Evolutionary conservation across 1,284 basidiomycete genomes (phyloP).

Genomic region (Grifola frondosa): DNA sequence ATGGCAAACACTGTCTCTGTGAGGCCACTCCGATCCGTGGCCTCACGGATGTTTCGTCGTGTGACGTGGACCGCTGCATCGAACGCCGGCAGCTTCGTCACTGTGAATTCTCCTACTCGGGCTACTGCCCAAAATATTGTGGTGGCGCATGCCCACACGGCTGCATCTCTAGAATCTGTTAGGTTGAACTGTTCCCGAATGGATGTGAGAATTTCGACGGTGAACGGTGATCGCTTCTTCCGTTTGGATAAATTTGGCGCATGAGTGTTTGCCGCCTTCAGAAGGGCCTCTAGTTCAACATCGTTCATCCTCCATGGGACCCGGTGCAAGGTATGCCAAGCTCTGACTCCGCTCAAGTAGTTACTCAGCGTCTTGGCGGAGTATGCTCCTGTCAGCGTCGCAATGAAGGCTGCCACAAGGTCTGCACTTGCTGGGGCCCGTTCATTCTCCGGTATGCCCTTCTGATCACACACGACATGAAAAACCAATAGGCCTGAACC

Average conservation of each 20-base stretch:
- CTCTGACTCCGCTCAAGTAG: slow-evolving; percentile 20
- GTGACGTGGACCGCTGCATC: too few relatives aligned
- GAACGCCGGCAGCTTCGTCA: slow-evolving; percentile 28
- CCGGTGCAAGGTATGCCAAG: slow-evolving; percentile 28
- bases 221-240: slow-evolving; percentile 13
- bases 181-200: slow-evolving; percentile 8
- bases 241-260: slow-evolving; percentile 6
- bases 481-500: slow-evolving; percentile 29
- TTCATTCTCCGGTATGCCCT: slow-evolving; percentile 18
- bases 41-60: too few relatives aligned
- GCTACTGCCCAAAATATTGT: slow-evolving; percentile 34
- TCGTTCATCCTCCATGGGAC: slow-evolving; percentile 17
- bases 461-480: slow-evolving; percentile 32
- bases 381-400: slow-evolving; percentile 17
- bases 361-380: slow-evolving; percentile 18
- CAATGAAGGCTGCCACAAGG: slow-evolving; percentile 18
- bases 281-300: slow-evolving; percentile 2
- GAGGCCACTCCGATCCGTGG: too few relatives aligned
- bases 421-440: slow-evolving; percentile 13
- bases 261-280: slow-evolving; percentile 6
- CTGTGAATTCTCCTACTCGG: slow-evolving; percentile 36
- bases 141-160: slow-evolving; percentile 34
- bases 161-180: slow-evolving; percentile 27
- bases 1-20: neutral
- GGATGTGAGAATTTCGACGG: slow-evolving; percentile 3